Evolutionary conservation across 129 eudicot species (phyloP).

Genomic region (sunflower (Helianthus annuus)): DNA sequence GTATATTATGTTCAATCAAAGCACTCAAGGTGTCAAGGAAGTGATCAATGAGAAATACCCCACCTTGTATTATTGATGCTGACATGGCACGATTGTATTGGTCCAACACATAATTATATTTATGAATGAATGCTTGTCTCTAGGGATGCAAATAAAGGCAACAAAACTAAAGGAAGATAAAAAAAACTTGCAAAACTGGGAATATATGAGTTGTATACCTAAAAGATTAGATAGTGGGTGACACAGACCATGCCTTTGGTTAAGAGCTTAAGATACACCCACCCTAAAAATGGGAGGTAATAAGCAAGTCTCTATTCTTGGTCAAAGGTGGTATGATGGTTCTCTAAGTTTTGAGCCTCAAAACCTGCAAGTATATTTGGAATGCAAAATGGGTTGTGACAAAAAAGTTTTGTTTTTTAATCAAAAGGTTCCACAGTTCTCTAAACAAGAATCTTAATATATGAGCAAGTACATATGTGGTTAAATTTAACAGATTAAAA

Average conservation of each 20-base stretch:
- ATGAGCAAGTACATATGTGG: neutral
- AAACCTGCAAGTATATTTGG: slow-evolving; percentile 36
- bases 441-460: too few relatives aligned
- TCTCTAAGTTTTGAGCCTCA: slow-evolving; percentile 25
- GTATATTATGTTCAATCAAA: slow-evolving; percentile 14
- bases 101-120: slow-evolving; percentile 11
- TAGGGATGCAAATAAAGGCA: neutral
- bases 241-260: slow-evolving; percentile 11
- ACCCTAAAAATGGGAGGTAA: slow-evolving; percentile 33
- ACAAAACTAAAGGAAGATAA: neutral
- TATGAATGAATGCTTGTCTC: neutral
- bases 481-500: neutral
- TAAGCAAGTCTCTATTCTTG: slow-evolving; percentile 20
- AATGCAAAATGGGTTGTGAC: neutral
- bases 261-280: slow-evolving; percentile 23
- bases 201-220: slow-evolving; percentile 7
- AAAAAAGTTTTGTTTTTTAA: slow-evolving; percentile 5
- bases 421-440: too few relatives aligned
- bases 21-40: neutral
- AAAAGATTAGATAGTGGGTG: slow-evolving; percentile 23
- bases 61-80: slow-evolving; percentile 24
- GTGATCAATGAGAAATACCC: slow-evolving; percentile 2
- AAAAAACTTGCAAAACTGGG: neutral
- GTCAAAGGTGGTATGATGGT: slow-evolving; percentile 18
- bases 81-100: slow-evolving; percentile 34